Conservation (phyloP, 1,284 basidiomycete species). For the Boletus calvinii region DNA sequence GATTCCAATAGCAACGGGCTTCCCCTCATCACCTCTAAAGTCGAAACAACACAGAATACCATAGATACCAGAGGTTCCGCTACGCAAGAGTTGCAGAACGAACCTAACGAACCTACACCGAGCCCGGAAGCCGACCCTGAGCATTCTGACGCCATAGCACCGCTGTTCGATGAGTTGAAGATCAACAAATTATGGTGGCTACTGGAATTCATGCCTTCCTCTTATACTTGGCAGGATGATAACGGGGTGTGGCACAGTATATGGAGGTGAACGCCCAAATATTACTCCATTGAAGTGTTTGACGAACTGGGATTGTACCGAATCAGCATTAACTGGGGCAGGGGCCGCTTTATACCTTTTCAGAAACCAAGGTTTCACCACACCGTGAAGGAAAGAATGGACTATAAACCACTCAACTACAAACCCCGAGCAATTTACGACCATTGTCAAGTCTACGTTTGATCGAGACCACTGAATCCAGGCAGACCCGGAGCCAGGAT, state of each 20-base stretch:
- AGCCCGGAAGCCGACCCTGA: conserved; percentile 13
- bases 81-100: background rate
- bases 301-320: background rate
- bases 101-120: background rate
- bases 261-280: conserved; percentile 27
- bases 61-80: background rate
- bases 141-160: conserved; percentile 27
- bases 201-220: conserved; percentile 29
- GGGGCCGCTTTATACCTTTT: conserved; percentile 29
- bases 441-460: conserved; percentile 28
- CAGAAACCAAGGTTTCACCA: conserved; percentile 30
- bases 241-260: conserved; percentile 25
- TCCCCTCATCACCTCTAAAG: background rate
- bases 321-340: conserved; percentile 31
- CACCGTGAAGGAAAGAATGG: conserved; percentile 34
- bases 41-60: background rate
- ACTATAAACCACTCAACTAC: conserved; percentile 23
- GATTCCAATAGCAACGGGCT: background rate
- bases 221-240: conserved; percentile 30
- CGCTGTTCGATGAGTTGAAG: conserved; percentile 25
- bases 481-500: background rate
- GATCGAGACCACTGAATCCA: conserved; percentile 5
- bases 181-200: conserved; percentile 29
- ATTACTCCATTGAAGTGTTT: background rate
- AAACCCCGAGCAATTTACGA: conserved; percentile 27